Evolutionary conservation across 2,329 filamentous ascomycete genomes (phyloP), one percentile per base, ranked within the genome.

Genomic region (Scytalidium sp.): DNA sequence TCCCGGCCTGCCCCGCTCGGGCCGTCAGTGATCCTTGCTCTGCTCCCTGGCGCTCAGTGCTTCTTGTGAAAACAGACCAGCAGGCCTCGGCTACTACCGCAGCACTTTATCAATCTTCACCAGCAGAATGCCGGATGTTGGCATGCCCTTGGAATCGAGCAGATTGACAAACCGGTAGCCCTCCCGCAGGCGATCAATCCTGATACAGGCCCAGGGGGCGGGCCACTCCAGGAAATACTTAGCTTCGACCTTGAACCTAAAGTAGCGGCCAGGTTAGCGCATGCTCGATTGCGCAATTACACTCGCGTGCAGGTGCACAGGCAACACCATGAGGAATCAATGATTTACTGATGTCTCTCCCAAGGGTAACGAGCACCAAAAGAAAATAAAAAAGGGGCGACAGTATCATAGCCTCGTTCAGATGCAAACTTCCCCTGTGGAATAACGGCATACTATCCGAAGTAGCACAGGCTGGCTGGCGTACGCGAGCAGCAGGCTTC

Each of bases 131-230:
- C 89, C 90, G 19, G 81, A 78, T 2, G 81, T 87, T 50, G 81
- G 68, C 23, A 75, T 72, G 1, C 90, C 90, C 54, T 84, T 78
- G 21, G 76, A 73, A 63, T 96, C 85, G 55, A 88, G 75, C 50
- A 97, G 71, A 60, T 85, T 87, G 49, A 97, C 75, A 57, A 96
- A 83, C 10, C 91, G 78, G 58, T 88, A 88, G 1, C 94, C 93
- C 27, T 79, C 72, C 52, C 83, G 82, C 51, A 97, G 68, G 7
- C 91, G 80, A 69, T 97, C 91, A 19, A 97, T 79, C 36, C 91
- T 80, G 59, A 96, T 85, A 63, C 91, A 96, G 2, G 88, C 84
- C 94, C 94, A 97, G 2, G 87, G 90, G 10, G 90, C 86, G 50
- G 96, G 69, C 51, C 87, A 80, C 62, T 97, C 91, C 54, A 80